Conservation (phyloP, 768 basidiomycete genomes). For the Coprinellus aureogranulatus region DNA sequence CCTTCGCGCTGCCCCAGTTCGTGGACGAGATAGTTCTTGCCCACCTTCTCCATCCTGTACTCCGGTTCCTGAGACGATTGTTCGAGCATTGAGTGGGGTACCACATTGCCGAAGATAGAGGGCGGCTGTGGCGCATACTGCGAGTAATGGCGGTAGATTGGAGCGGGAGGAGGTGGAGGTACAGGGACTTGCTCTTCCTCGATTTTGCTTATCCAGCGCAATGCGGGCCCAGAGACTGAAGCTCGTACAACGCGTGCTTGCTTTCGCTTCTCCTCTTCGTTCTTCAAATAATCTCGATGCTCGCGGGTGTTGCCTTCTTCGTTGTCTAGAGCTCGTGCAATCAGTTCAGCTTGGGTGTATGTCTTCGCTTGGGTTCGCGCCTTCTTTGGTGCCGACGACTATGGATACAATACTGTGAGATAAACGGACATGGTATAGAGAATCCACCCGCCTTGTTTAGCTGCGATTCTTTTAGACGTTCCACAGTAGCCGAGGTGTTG, state of each 20-base stretch:
- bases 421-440: too few species aligned
- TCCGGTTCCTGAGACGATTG: slow-evolving; percentile 21
- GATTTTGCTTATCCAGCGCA: slow-evolving; percentile 67
- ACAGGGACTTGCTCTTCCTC: slow-evolving; percentile 56
- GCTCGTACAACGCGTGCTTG: slow-evolving; percentile 62
- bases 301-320: slow-evolving; percentile 83
- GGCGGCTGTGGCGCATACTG: slow-evolving; percentile 5
- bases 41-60: slow-evolving; percentile 43
- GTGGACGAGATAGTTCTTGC: slow-evolving; percentile 72
- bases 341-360: slow-evolving; percentile 80
- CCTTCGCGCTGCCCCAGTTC: slow-evolving; percentile 32
- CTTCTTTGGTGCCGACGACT: slow-evolving; percentile 67
- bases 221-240: slow-evolving; percentile 60
- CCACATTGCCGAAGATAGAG: slow-evolving; percentile 3
- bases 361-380: slow-evolving; percentile 47
- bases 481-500: slow-evolving; percentile 66
- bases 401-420: too few species aligned
- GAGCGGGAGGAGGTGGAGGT: slow-evolving; percentile 19
- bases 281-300: slow-evolving; percentile 72
- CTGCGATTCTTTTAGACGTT: slow-evolving; percentile 61
- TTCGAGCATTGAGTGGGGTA: slow-evolving; percentile 2
- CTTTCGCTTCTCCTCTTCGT: slow-evolving; percentile 81
- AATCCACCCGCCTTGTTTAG: too few species aligned
- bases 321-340: slow-evolving; percentile 78
- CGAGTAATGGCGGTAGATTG: slow-evolving; percentile 4